Conservation (phyloP, 148 eudicot species). For the Hydrangea macrophylla region DNA sequence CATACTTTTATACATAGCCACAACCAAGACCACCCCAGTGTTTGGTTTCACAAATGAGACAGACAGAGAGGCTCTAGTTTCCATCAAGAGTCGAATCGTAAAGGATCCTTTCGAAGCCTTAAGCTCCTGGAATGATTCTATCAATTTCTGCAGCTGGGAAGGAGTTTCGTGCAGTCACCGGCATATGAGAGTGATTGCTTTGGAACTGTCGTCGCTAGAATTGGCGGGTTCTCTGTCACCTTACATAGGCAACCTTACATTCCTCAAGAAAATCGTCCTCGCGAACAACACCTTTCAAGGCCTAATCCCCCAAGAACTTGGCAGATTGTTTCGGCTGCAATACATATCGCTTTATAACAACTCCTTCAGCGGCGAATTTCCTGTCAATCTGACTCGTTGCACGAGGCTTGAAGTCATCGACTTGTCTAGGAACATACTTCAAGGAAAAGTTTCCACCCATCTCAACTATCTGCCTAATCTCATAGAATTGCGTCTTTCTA, state of each 20-base stretch:
- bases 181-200: constrained; percentile 13
- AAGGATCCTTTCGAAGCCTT: neutral
- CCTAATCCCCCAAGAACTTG: constrained; percentile 17
- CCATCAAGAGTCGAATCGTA: neutral
- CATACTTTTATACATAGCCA: neutral
- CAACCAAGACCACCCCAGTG: neutral
- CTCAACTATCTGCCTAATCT: constrained; percentile 4
- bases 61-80: constrained; percentile 12
- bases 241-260: constrained; percentile 13
- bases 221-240: constrained; percentile 13
- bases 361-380: constrained; percentile 10
- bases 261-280: constrained; percentile 11
- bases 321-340: constrained; percentile 12
- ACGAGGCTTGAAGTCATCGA: neutral
- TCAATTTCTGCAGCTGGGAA: constrained; percentile 18
- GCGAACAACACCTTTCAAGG: constrained; percentile 12
- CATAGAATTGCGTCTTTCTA: neutral
- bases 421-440: neutral
- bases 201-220: constrained; percentile 2
- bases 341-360: neutral
- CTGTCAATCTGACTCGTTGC: constrained; percentile 4
- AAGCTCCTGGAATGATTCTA: constrained; percentile 20
- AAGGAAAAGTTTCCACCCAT: neutral
- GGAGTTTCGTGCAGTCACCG: constrained; percentile 12
- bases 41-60: constrained; percentile 12